Base-by-base conservation (phyloP, 129 eudicot genomes). In the Flaveria ramosissima region DNA sequence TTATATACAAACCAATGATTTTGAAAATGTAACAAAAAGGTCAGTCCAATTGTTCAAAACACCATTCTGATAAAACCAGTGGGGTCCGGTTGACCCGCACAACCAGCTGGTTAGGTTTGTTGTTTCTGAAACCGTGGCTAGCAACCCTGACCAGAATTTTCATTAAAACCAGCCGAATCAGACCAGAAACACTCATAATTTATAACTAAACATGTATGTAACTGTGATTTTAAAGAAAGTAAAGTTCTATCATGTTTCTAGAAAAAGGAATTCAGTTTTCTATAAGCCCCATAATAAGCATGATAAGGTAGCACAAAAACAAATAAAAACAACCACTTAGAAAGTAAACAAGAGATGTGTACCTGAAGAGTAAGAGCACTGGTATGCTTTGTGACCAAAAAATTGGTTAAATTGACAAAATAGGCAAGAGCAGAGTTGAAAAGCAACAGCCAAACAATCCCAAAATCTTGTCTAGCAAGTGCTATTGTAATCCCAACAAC, bases 311-410 rank as follows among this genome's bases (percentile, higher is more conserved):
- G 51, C 80, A 2, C 48, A 45, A 65, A 64, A 53, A n/a, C 55
- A 15, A 2, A n/a, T n/a, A n/a, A n/a, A 24, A 41, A 17, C 41
- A 41, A 69, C 9, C 27, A 68, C 68, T 39, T 53, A 55, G 1
- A 48, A 26, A 46, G 71, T 48, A 71, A 61, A 52, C 16, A 62
- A 10, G 12, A 23, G 3, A 55, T 13, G 32, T 10, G 30, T 82
- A 88, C 93, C 88, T 88, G 93, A 70, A 88, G 86, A 73, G 93
- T 84, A 65, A 88, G 82, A 56, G 90, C 87, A 52, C 93, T 88
- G 41, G 93, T 88, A 84, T 88, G 90, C 52, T 86, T 88, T 36
- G 93, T 88, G 73, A 88, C 93, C 81, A 88, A 74, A 46, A 88
- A 88, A 76, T 85, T 88, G 71, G 89, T 77, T 69, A 88, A 72